Percentiles rank a stretch among this genome's conserved stretches.
phyloP scores from a whole-genome alignment of 2,329 filamentous ascomycete species.

The Cladosporium colombiae region DNA sequence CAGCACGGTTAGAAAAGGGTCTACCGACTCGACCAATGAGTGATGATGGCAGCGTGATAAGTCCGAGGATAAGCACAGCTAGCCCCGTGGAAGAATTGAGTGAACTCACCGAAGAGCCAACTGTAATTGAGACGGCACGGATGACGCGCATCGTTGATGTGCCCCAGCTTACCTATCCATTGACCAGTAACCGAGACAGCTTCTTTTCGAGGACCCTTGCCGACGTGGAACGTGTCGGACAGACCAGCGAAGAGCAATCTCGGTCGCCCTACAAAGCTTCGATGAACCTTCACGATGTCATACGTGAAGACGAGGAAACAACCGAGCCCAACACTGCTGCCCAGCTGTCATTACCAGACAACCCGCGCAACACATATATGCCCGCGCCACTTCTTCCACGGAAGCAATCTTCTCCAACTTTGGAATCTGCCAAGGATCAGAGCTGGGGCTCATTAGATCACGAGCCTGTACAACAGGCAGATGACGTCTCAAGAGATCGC shows the following conservation, averaged over 20 bases:
- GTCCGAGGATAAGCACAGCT: constrained; percentile 35
- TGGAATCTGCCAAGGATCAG: constrained; percentile 20
- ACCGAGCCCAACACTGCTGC: constrained; percentile 18
- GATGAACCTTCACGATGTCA: neutral
- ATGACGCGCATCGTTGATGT: constrained; percentile 54
- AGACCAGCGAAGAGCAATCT: neutral
- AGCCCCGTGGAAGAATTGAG: constrained; percentile 38
- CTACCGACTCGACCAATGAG: constrained; percentile 72
- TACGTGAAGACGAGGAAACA: constrained; percentile 19
- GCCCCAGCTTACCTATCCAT: constrained; percentile 30
- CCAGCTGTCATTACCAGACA: constrained; percentile 36
- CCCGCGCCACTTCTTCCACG: constrained; percentile 71
- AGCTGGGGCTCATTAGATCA: neutral
- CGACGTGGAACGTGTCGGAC: constrained; percentile 28
- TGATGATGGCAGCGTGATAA: constrained; percentile 49
- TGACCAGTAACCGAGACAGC: constrained; percentile 30
- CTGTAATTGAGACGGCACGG: constrained; percentile 55
- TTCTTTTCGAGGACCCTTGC: constrained; percentile 34
- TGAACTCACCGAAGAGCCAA: constrained; percentile 32
- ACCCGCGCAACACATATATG: constrained; percentile 54
- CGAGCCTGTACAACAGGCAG: neutral
- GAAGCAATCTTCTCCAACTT: constrained; percentile 53
- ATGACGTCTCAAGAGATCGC: constrained; percentile 19
- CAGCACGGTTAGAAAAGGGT: constrained; percentile 60
- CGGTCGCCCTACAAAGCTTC: neutral